Conservation (phyloP, 139 green algal genomes). For the Closterium sp. region DNA sequence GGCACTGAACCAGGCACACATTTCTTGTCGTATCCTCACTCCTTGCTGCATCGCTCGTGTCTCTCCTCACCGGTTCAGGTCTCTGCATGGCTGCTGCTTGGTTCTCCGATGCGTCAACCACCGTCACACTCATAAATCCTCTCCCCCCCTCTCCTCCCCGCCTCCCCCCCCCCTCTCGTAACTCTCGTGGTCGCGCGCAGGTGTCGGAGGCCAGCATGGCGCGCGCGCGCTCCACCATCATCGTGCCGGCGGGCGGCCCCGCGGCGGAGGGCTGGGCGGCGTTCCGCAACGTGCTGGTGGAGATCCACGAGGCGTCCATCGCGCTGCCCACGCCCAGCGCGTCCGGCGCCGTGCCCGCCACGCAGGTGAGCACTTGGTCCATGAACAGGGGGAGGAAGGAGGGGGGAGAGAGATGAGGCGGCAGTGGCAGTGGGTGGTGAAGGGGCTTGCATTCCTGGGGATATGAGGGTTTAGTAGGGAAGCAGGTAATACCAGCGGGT, state of each 20-base stretch:
- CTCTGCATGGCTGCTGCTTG: too few species aligned
- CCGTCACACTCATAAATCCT: too few species aligned
- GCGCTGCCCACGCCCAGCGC: constrained; percentile 14
- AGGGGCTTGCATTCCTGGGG: too few species aligned
- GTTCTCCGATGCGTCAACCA: too few species aligned
- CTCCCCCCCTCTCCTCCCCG: too few species aligned
- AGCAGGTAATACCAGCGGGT: too few species aligned
- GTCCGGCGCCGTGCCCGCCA: constrained; percentile 21
- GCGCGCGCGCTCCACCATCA: constrained; percentile 45
- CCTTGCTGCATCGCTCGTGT: too few species aligned
- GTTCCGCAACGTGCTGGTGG: constrained; percentile 45
- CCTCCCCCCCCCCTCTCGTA: neutral
- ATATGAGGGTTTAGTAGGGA: too few species aligned
- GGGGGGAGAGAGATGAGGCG: neutral
- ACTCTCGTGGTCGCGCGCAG: neutral
- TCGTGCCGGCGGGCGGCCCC: constrained; percentile 30
- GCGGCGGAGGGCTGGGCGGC: constrained; percentile 38
- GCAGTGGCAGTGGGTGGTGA: neutral
- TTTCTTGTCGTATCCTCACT: too few species aligned
- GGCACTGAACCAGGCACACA: too few species aligned
- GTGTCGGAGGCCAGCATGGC: constrained; percentile 41
- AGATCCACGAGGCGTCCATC: constrained; percentile 44
- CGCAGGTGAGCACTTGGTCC: neutral
- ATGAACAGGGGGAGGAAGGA: neutral
- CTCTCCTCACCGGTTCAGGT: too few species aligned